phyloP scores from a whole-genome alignment of 164 flowering plant genomes.

The Vitis rotundifolia region DNA sequence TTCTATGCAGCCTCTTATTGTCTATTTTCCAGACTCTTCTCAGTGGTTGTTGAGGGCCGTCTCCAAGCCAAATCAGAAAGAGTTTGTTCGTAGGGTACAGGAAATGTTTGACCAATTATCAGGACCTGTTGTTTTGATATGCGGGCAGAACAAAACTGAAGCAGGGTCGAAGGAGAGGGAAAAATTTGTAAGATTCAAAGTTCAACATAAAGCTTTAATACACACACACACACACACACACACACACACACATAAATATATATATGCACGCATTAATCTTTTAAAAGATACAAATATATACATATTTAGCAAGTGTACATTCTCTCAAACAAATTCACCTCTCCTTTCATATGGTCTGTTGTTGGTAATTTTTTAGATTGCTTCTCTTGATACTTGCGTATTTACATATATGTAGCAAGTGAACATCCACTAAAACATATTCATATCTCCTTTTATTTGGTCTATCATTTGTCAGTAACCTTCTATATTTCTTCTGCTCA shows the following conservation, averaged over 20 bases:
- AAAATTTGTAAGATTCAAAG: conserved; percentile 65
- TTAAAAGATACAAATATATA: too few relatives aligned
- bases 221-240: background rate
- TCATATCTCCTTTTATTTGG: background rate
- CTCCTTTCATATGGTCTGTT: background rate
- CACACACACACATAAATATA: too few relatives aligned
- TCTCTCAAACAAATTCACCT: too few relatives aligned
- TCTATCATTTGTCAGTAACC: background rate
- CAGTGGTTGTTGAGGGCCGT: conserved; percentile 88
- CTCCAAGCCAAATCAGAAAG: conserved; percentile 75
- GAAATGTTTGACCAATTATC: conserved; percentile 80
- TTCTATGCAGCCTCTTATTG: conserved; percentile 77
- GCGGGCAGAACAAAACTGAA: conserved; percentile 91
- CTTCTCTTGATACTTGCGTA: background rate
- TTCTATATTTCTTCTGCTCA: conserved; percentile 16
- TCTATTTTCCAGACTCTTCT: conserved; percentile 90
- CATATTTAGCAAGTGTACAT: too few relatives aligned
- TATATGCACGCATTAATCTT: background rate
- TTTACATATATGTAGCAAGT: too few relatives aligned
- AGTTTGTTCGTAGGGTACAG: conserved; percentile 66
- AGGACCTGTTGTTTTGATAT: conserved; percentile 88
- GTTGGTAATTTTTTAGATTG: background rate
- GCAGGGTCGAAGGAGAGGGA: conserved; percentile 86
- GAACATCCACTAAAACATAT: too few relatives aligned
- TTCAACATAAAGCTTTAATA: background rate